phyloP scores from a whole-genome alignment of 2,329 filamentous ascomycete genomes.

The Apiospora kogelbergensis region DNA sequence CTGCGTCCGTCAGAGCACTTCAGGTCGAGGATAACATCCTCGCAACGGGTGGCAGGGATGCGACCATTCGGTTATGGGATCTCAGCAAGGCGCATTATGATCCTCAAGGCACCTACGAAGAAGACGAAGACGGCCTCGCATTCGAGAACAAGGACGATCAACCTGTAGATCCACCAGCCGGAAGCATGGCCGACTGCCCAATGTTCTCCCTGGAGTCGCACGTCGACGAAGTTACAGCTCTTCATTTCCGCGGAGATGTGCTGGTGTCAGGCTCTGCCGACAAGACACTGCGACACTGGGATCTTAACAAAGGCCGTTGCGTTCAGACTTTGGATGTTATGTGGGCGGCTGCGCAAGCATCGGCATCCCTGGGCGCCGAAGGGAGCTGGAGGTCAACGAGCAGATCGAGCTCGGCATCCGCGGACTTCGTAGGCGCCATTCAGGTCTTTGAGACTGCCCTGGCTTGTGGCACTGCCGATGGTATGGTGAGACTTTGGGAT shows the following conservation, averaged over 20 bases:
- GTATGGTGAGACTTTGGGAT: constrained; percentile 97
- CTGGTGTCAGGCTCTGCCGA: constrained; percentile 95
- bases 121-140: constrained; percentile 64
- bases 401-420: constrained; percentile 64
- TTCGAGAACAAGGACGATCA: constrained; percentile 71
- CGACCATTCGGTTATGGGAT: constrained; percentile 93
- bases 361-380: constrained; percentile 64
- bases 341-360: constrained; percentile 93
- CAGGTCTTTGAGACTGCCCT: constrained; percentile 96
- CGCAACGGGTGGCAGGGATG: constrained; percentile 91
- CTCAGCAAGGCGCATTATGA: constrained; percentile 84
- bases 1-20: constrained; percentile 86
- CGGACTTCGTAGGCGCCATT: constrained; percentile 90
- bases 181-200: constrained; percentile 85
- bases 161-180: constrained; percentile 68
- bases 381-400: constrained; percentile 72
- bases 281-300: constrained; percentile 97
- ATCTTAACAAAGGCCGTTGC: constrained; percentile 93
- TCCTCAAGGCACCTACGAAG: constrained; percentile 62
- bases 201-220: constrained; percentile 89
- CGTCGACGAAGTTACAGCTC: constrained; percentile 89
- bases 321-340: constrained; percentile 97
- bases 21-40: constrained; percentile 96
- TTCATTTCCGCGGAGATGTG: constrained; percentile 86
- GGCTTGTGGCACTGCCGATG: constrained; percentile 94